These are phyloP conservation scores for Zasmidium angulare DNA, from an alignment of 2,329 filamentous ascomycete genomes.

Conservation along the genomic window DNA sequence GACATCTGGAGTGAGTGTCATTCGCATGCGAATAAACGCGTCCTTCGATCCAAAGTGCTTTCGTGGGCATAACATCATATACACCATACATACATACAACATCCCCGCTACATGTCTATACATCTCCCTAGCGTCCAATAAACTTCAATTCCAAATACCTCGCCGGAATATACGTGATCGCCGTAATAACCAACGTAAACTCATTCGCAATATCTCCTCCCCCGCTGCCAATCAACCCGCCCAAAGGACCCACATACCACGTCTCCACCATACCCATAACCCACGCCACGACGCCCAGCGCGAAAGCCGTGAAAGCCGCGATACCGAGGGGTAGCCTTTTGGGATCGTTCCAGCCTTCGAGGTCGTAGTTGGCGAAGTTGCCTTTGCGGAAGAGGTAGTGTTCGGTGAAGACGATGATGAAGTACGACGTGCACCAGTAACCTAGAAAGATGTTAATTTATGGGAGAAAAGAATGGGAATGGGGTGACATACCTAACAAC, in stretches of 20 bases:
- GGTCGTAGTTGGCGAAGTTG: conserved; percentile 43
- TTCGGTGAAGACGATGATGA: conserved; percentile 47
- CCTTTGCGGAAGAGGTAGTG: conserved; percentile 46
- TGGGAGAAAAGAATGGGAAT: neutral
- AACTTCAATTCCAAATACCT: conserved; percentile 52
- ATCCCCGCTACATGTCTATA: neutral
- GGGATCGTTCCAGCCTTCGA: conserved; percentile 48
- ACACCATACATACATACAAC: neutral
- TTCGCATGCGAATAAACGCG: too few species aligned
- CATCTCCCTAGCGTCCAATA: conserved; percentile 32
- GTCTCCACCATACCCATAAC: conserved; percentile 55
- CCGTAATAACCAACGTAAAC: conserved; percentile 52
- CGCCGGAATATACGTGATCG: conserved; percentile 49
- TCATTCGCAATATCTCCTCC: conserved; percentile 59
- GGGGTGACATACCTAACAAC: conserved; percentile 38
- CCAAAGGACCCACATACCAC: conserved; percentile 55
- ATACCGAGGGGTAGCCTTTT: conserved; percentile 43
- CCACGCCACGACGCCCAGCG: conserved; percentile 45
- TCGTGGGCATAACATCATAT: neutral
- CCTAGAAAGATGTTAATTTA: conserved; percentile 15
- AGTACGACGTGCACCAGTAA: conserved; percentile 50
- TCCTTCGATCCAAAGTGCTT: too few species aligned
- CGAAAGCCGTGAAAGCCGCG: conserved; percentile 41
- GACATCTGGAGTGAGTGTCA: too few species aligned
- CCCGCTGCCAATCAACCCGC: conserved; percentile 54